Conservation (phyloP, 768 basidiomycete species). For the Suillus tomentosus region DNA sequence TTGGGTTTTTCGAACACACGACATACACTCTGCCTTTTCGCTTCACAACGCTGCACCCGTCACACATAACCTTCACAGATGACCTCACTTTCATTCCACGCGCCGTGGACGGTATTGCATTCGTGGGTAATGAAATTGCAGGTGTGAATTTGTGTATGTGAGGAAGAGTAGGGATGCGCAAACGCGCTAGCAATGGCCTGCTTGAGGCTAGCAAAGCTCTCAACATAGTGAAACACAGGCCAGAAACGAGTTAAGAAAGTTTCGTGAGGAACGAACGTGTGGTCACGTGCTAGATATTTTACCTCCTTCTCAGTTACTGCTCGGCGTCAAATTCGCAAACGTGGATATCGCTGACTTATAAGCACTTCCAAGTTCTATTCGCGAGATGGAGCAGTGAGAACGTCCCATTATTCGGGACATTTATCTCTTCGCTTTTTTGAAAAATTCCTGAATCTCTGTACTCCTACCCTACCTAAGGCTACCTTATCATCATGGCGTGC, state of each 20-base stretch:
- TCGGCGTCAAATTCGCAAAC: not conserved
- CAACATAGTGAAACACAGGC: conserved; percentile 46
- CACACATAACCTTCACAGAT: conserved; percentile 93
- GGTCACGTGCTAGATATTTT: conserved; percentile 12
- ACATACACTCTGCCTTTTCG: conserved; percentile 92
- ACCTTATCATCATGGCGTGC: conserved; percentile 14
- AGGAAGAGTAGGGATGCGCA: conserved; percentile 41
- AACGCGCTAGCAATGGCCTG: conserved; percentile 59
- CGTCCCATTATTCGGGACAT: not conserved
- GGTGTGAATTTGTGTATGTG: conserved; percentile 32
- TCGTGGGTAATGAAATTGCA: conserved; percentile 26
- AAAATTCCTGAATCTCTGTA: not conserved
- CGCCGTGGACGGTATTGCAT: conserved; percentile 40
- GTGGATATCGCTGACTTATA: not conserved
- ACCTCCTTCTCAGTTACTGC: not conserved
- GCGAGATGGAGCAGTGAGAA: conserved; percentile 5
- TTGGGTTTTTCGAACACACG: conserved; percentile 91
- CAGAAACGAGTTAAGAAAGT: conserved; percentile 5
- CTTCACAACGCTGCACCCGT: conserved; percentile 86
- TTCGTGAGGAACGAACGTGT: not conserved
- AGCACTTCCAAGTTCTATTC: not conserved
- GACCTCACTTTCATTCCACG: conserved; percentile 96
- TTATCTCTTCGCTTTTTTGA: not conserved
- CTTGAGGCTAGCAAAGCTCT: conserved; percentile 65
- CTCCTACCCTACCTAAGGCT: not conserved